phyloP scores from a whole-genome alignment of 257 asterid genomes.

The Rauvolfia tetraphylla region DNA sequence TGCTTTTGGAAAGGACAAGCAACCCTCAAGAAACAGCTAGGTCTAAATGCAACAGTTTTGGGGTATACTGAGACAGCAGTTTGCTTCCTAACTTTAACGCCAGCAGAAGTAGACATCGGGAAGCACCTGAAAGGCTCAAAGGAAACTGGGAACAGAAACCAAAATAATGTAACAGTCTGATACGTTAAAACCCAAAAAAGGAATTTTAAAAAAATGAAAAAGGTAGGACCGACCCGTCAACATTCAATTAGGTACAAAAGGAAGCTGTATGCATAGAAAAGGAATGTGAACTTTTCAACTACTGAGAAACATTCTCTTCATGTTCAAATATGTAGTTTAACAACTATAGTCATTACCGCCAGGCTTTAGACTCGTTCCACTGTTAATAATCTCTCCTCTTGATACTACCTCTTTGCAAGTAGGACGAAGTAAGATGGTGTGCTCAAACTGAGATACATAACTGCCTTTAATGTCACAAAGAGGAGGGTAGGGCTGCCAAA shows the following conservation, averaged over 20 bases:
- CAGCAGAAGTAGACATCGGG: neutral
- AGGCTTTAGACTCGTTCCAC: neutral
- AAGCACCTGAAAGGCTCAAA: neutral
- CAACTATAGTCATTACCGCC: neutral
- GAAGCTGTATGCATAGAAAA: neutral
- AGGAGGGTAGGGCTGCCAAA: constrained; percentile 88
- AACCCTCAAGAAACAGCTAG: too few relatives aligned
- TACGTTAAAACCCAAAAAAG: neutral
- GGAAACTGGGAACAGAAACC: neutral
- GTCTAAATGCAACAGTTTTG: too few relatives aligned
- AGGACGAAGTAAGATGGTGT: constrained; percentile 96
- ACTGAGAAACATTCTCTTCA: neutral
- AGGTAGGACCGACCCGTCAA: neutral
- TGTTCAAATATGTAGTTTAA: neutral
- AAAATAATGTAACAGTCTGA: neutral
- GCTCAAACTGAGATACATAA: constrained; percentile 93
- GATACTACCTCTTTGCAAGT: constrained; percentile 98
- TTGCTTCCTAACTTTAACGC: too few relatives aligned
- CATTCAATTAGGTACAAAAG: neutral
- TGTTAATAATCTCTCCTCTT: constrained; percentile 92
- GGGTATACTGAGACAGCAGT: too few relatives aligned
- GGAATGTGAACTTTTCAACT: neutral
- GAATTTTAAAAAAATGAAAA: too few relatives aligned
- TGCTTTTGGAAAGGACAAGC: too few relatives aligned
- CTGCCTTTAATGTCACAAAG: constrained; percentile 91